Evolutionary conservation across 306 rosid genomes (phyloP).

Genomic region (Prunus mongolica): DNA sequence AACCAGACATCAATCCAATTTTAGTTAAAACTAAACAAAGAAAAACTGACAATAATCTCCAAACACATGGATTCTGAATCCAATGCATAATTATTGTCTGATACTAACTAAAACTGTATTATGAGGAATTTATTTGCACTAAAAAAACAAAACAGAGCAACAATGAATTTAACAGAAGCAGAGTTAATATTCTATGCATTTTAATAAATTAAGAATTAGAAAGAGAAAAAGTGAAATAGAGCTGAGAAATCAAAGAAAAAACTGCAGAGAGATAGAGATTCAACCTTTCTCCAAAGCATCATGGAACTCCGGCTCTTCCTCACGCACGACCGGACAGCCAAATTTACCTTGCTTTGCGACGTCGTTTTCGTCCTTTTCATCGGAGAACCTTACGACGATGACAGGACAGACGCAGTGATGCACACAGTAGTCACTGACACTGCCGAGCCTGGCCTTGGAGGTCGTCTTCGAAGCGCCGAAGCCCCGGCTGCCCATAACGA

Average conservation of each 20-base stretch:
- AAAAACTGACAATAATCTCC: not conserved
- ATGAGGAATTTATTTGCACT: not conserved
- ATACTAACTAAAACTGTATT: not conserved
- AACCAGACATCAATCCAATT: not conserved
- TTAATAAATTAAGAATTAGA: not conserved
- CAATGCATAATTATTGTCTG: not conserved
- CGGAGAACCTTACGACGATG: constrained; percentile 54
- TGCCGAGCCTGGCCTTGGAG: constrained; percentile 52
- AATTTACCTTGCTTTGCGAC: not conserved
- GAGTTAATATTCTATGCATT: not conserved
- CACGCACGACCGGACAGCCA: not conserved
- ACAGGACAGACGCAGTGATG: constrained; percentile 79
- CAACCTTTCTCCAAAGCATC: constrained; percentile 26
- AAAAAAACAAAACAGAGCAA: not conserved
- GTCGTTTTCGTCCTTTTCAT: constrained; percentile 10
- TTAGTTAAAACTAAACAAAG: not conserved
- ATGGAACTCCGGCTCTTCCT: constrained; percentile 28
- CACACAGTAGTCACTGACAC: constrained; percentile 77
- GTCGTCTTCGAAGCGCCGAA: constrained; percentile 52
- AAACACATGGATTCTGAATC: not conserved
- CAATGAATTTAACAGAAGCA: not conserved
- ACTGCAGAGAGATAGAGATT: not conserved
- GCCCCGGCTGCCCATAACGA: constrained; percentile 79
- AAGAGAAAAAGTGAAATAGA: not conserved
- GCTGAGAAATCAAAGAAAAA: not conserved